Evolutionary conservation across 768 basidiomycete species (phyloP).

Genomic region (Panaeolus cyanescens): DNA sequence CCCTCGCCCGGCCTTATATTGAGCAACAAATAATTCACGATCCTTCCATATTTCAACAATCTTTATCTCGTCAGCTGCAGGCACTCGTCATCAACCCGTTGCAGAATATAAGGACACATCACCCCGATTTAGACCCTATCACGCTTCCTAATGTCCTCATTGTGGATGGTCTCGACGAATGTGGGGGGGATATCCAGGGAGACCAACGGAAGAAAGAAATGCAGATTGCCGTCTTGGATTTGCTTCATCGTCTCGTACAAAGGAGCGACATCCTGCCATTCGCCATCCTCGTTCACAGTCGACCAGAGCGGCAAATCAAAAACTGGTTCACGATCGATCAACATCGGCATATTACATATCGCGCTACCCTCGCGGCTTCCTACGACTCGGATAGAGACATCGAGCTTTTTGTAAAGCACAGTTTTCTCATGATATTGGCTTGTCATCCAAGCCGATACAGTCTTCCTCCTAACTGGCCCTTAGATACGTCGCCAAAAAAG

Average conservation of each 20-base stretch:
- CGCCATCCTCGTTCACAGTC: constrained; percentile 13
- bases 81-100: constrained; percentile 1
- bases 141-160: constrained; percentile 8
- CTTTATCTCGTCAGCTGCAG: not conserved
- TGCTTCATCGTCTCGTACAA: no score
- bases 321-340: not conserved
- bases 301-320: constrained; percentile 9
- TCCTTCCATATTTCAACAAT: constrained; percentile 7
- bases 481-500: no score
- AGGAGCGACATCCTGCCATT: no score
- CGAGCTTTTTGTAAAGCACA: constrained; percentile 1
- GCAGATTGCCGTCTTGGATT: no score
- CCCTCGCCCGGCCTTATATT: constrained; percentile 4
- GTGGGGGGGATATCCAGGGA: no score
- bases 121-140: not conserved
- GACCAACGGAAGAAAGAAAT: no score
- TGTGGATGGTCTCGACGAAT: no score
- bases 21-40: not conserved
- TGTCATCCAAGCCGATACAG: not conserved
- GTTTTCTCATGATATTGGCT: not conserved
- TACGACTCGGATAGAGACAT: constrained; percentile 10
- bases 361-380: constrained; percentile 3
- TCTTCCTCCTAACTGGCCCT: constrained; percentile 7
- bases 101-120: not conserved
- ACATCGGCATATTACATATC: not conserved